Evolutionary conservation across 805 yeast genomes (phyloP).

Genomic region (Lipomyces yamadae): DNA sequence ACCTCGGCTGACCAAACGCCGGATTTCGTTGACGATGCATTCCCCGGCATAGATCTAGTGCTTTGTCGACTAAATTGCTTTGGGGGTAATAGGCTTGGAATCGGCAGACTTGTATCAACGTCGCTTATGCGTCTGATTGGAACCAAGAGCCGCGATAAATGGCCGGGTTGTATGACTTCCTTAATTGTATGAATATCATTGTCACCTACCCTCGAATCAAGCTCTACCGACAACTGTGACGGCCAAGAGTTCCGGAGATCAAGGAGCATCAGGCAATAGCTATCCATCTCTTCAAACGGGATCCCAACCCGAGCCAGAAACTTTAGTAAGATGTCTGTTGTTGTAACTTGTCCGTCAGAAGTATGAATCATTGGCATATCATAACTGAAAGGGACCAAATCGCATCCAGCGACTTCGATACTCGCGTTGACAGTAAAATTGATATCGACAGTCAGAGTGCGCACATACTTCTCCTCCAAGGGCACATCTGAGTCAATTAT

Average conservation of each 20-base stretch:
- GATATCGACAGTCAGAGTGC: slow-evolving; percentile 70
- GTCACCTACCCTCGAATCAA: slow-evolving; percentile 22
- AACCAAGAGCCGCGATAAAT: slow-evolving; percentile 64
- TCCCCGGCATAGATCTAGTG: background rate
- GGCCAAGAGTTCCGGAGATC: slow-evolving; percentile 86
- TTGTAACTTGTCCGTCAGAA: slow-evolving; percentile 9
- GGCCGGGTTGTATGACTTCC: slow-evolving; percentile 50
- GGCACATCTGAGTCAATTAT: slow-evolving; percentile 33
- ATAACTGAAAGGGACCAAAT: slow-evolving; percentile 56
- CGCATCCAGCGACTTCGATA: slow-evolving; percentile 75
- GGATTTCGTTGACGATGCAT: background rate
- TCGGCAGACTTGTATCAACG: slow-evolving; percentile 16
- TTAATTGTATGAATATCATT: slow-evolving; percentile 6
- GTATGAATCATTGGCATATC: slow-evolving; percentile 25
- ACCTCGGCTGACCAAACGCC: slow-evolving; percentile 21
- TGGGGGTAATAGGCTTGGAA: slow-evolving; percentile 31
- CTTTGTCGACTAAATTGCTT: slow-evolving; percentile 28
- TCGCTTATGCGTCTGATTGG: slow-evolving; percentile 61
- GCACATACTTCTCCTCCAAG: slow-evolving; percentile 48
- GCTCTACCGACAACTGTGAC: slow-evolving; percentile 49
- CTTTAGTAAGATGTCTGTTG: slow-evolving; percentile 20
- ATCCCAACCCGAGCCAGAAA: slow-evolving; percentile 31
- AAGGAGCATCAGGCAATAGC: slow-evolving; percentile 66
- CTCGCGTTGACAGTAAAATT: slow-evolving; percentile 72
- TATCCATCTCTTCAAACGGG: slow-evolving; percentile 48